A percentile compares a stretch with the other conserved stretches of the same genome.
Evolutionary conservation across 352 stramenopile genomes (phyloP).

Genomic region (Vaucheria bursata): DNA sequence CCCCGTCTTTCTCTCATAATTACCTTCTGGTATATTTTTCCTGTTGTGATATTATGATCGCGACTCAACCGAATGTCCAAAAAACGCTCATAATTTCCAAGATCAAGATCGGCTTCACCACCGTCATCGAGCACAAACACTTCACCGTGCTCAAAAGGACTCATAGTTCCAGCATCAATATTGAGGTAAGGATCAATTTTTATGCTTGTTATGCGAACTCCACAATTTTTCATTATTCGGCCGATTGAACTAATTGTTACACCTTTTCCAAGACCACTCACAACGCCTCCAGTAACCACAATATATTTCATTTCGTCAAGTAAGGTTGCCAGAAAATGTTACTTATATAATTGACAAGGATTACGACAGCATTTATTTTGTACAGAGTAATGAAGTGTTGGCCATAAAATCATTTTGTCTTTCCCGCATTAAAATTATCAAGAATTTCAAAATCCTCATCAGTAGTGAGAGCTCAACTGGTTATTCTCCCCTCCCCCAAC

Average conservation of each 20-base stretch:
- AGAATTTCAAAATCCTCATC: no score
- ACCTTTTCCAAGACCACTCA: conserved; percentile 95
- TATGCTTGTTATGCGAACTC: conserved; percentile 85
- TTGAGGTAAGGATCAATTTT: conserved; percentile 98
- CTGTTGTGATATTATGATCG: conserved; percentile 98
- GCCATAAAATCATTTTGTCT: no score
- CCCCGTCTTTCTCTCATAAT: conserved; percentile 87
- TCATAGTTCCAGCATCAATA: conserved; percentile 94
- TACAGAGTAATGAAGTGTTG: no score
- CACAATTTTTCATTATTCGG: conserved; percentile 88
- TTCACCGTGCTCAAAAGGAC: conserved; percentile 83
- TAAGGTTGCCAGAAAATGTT: no score
- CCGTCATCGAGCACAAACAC: conserved; percentile 96
- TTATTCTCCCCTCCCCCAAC: no score
- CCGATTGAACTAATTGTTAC: conserved; percentile 96
- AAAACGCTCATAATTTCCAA: conserved; percentile 98
- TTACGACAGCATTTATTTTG: no score
- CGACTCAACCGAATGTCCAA: conserved; percentile 50
- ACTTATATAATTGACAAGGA: no score
- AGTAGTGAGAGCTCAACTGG: no score
- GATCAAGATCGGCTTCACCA: conserved; percentile 88
- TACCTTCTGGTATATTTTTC: conserved; percentile 91
- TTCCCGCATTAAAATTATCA: no score
- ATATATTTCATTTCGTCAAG: conserved; percentile 97
- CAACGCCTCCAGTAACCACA: conserved; percentile 92